phyloP scores from a whole-genome alignment of 2,329 filamentous ascomycete species.

The Gaeumannomyces sp. region DNA sequence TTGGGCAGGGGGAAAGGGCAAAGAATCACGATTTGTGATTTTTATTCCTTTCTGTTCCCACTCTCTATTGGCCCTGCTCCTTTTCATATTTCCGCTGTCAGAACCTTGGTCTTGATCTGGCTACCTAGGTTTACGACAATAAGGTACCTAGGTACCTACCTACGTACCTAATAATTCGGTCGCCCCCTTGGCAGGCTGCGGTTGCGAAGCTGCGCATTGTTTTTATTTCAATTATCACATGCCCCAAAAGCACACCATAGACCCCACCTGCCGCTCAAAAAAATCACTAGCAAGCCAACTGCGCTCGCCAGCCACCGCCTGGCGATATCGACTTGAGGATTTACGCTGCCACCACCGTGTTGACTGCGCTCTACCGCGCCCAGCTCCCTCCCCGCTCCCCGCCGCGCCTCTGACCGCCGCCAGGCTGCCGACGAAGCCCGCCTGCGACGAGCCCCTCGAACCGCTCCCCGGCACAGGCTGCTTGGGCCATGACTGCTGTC shows the following conservation, averaged over 20 bases:
- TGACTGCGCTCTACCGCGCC: background rate
- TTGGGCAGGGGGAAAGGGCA: background rate
- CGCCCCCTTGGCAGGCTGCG: background rate
- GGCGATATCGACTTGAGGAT: background rate
- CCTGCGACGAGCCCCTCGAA: slow-evolving; percentile 1
- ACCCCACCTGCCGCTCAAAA: background rate
- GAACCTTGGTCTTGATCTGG: no score
- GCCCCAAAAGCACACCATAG: background rate
- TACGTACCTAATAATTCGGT: no score
- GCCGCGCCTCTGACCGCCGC: background rate
- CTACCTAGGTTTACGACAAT: no score
- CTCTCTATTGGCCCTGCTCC: no score
- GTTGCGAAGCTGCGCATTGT: background rate
- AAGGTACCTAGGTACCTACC: no score
- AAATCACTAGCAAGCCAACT: background rate
- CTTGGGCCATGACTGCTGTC: background rate
- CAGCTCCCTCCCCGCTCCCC: background rate
- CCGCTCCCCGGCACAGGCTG: background rate
- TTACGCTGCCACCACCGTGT: background rate
- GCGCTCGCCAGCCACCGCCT: background rate
- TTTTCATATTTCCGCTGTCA: no score
- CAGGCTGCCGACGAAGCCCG: background rate
- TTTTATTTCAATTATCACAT: background rate
- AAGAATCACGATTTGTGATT: background rate
- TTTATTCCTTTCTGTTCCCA: background rate